Base-by-base conservation (phyloP, 495 filamentous ascomycete genomes). In the Aspergillus sclerotiicarbonarius region DNA sequence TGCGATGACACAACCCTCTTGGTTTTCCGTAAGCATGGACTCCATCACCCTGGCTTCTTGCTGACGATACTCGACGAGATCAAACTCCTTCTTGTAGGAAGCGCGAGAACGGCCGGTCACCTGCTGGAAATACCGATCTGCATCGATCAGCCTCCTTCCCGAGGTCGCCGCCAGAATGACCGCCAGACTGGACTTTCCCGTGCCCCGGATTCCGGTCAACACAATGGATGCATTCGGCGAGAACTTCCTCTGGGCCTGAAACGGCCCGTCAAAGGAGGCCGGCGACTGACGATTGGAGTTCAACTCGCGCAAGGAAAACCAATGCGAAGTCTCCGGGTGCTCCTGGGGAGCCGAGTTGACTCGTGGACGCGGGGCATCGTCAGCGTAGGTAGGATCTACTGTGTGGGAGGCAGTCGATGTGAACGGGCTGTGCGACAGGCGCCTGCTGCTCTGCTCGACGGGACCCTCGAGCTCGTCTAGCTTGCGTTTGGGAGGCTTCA, bases 161-260 rank as follows among this genome's bases (percentile, higher is more conserved):
- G 87, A 85, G 58, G 85, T 80, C 19, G 87, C 86, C 4, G 88
- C 87, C n/a, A 87, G 84, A 47, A 93, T 89, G 60, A 92, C 85
- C 1, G 86, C 89, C 10, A 93, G 76, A 16, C 86, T 90, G 6
- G 87, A 85, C 67, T 92, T 92, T 13, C 89, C 89, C 6, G 87
- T 86, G 4, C 90, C 88, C 16, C 87, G 85, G 53, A 88, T 83
- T 19, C 90, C 90, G 21, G 91, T 81, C 18, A 93, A 76, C 1
- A 91, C 87, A 51, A 93, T 82, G 1, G 89, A 90, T 3, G 87
- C 84, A 60, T 86, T 78, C 0, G 76, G 68, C 30, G 80, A 73
- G 64, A 91, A 91, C 8, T 63, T 66, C 20, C 73, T 67, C 8
- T 62, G 62, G 0, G 67, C 61, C 35, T 71, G 67, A 9, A 69